A percentile compares a stretch with the other conserved stretches of the same genome.
phyloP scores from a whole-genome alignment of 83 land plant genomes.

The Diphasiastrum complanatum region DNA sequence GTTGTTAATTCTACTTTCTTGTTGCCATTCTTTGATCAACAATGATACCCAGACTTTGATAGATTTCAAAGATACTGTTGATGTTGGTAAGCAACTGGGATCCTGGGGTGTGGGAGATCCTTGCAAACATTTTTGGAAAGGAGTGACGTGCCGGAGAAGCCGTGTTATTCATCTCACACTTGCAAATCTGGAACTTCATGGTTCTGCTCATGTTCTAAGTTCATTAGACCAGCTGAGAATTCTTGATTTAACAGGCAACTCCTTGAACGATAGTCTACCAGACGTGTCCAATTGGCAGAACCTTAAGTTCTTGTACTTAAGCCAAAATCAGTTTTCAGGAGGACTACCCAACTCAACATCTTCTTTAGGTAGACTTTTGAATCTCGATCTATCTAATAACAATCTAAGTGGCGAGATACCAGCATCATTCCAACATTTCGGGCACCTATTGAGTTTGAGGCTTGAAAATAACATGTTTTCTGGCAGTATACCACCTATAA shows the following conservation, averaged over 20 bases:
- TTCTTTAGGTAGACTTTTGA: background rate
- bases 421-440: constrained; percentile 28
- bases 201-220: constrained; percentile 37
- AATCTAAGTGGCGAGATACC: constrained; percentile 56
- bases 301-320: constrained; percentile 34
- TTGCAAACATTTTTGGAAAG: constrained; percentile 45
- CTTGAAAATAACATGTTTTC: constrained; percentile 51
- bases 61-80: too few relatives aligned
- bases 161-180: constrained; percentile 57
- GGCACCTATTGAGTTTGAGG: constrained; percentile 50
- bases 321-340: constrained; percentile 1
- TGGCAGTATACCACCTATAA: constrained; percentile 47
- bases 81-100: too few relatives aligned
- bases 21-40: too few relatives aligned
- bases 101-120: constrained; percentile 47
- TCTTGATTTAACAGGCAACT: constrained; percentile 55
- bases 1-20: too few relatives aligned
- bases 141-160: constrained; percentile 47
- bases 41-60: too few relatives aligned
- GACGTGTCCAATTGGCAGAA: constrained; percentile 52
- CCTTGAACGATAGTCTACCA: constrained; percentile 52
- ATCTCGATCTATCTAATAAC: constrained; percentile 40
- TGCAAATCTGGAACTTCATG: constrained; percentile 36
- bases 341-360: background rate
- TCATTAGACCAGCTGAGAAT: constrained; percentile 45